Percentiles rank a stretch among this genome's conserved stretches.
Conservation (phyloP, 371 early-diverging fungal genomes). For the Mortierella sp. region DNA sequence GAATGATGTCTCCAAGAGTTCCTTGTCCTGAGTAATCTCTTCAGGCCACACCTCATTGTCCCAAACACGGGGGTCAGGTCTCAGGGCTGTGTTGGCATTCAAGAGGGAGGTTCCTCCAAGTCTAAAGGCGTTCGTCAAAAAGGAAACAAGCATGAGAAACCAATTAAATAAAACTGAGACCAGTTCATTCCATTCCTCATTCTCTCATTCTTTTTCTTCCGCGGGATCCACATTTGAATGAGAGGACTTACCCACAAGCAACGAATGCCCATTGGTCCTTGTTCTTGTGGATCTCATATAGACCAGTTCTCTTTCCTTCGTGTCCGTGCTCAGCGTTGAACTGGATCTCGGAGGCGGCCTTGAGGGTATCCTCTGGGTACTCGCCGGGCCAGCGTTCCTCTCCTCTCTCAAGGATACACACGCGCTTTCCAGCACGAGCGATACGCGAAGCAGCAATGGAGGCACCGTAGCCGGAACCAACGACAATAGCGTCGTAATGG, state of each 20-base stretch:
- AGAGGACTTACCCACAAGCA: slow-evolving; percentile 55
- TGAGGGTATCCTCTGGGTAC: slow-evolving; percentile 52
- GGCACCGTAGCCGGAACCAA: slow-evolving; percentile 62
- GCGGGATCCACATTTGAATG: background rate
- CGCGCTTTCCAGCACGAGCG: slow-evolving; percentile 58
- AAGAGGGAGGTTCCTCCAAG: slow-evolving; percentile 60
- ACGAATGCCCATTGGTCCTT: slow-evolving; percentile 58
- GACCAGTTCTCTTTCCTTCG: slow-evolving; percentile 54
- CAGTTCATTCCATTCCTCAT: background rate
- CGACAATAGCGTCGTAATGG: slow-evolving; percentile 59
- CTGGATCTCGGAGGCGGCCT: slow-evolving; percentile 53
- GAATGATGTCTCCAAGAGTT: slow-evolving; percentile 49
- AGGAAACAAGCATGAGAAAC: background rate
- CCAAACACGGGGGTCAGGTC: slow-evolving; percentile 57
- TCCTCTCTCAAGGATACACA: slow-evolving; percentile 58
- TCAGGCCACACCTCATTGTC: slow-evolving; percentile 46
- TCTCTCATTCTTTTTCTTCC: background rate
- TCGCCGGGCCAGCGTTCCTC: slow-evolving; percentile 63
- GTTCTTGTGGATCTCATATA: slow-evolving; percentile 56
- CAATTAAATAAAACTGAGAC: background rate
- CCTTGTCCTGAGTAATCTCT: slow-evolving; percentile 48
- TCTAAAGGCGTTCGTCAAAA: slow-evolving; percentile 12
- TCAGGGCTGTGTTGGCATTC: slow-evolving; percentile 59
- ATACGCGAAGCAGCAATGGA: slow-evolving; percentile 59
- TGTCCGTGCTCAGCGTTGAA: slow-evolving; percentile 42